These are phyloP conservation scores for Metarhizium sp. DNA, from an alignment of 2,329 filamentous ascomycete genomes.

Conservation along the genomic window DNA sequence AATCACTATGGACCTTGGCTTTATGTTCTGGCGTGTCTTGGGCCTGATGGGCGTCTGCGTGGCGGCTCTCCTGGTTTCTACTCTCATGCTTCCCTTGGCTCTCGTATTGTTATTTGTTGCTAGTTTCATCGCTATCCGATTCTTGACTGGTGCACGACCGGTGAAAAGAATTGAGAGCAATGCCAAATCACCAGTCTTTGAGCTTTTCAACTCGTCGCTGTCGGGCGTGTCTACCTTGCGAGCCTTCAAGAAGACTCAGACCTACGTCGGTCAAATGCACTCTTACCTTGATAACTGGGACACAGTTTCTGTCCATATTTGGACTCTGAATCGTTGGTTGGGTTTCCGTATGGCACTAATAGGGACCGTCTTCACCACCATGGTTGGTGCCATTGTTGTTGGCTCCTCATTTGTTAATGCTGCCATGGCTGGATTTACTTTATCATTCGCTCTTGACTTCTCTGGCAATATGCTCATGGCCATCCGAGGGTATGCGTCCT, in stretches of 20 bases:
- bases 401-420: slow-evolving; percentile 53
- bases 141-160: slow-evolving; percentile 62
- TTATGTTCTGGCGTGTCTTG: slow-evolving; percentile 50
- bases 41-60: slow-evolving; percentile 56
- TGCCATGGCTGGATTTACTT: slow-evolving; percentile 63
- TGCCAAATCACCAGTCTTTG: slow-evolving; percentile 70
- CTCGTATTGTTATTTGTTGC: slow-evolving; percentile 47
- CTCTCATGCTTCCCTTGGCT: slow-evolving; percentile 54
- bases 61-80: slow-evolving; percentile 59
- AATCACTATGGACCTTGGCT: slow-evolving; percentile 53
- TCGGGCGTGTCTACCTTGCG: slow-evolving; percentile 67
- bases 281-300: slow-evolving; percentile 58
- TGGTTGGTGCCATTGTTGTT: slow-evolving; percentile 57
- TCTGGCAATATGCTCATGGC: slow-evolving; percentile 54
- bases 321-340: slow-evolving; percentile 71
- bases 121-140: slow-evolving; percentile 48
- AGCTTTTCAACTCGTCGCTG: slow-evolving; percentile 66
- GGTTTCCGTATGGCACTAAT: slow-evolving; percentile 61
- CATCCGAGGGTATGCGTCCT: slow-evolving; percentile 56
- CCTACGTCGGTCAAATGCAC: slow-evolving; percentile 63
- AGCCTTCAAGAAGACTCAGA: slow-evolving; percentile 58
- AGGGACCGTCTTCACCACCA: slow-evolving; percentile 57
- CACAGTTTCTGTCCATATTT: slow-evolving; percentile 56
- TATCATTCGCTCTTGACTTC: slow-evolving; percentile 66
- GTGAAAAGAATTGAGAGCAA: slow-evolving; percentile 70